Percentiles rank a stretch among this genome's conserved stretches.
Evolutionary conservation across 2,329 filamentous ascomycete species (phyloP).

Genomic region (Colletotrichum sp.): DNA sequence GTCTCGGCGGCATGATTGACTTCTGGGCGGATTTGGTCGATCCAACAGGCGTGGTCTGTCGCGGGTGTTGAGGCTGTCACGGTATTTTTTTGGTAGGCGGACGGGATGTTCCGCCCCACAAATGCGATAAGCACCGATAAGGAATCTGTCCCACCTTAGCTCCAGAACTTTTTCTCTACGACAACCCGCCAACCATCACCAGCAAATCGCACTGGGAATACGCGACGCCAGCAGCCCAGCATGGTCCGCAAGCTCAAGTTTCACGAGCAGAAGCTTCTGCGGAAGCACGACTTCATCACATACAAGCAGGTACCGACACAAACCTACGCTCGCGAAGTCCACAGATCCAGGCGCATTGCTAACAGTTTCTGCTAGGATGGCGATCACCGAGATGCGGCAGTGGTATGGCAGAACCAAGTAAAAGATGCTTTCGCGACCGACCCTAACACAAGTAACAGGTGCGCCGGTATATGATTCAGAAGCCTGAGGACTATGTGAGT

Average conservation of each 20-base stretch:
- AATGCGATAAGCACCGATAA: slow-evolving; percentile 18
- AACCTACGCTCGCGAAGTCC: neutral
- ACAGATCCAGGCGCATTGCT: neutral
- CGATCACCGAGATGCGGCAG: slow-evolving; percentile 73
- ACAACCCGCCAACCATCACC: neutral
- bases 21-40: neutral
- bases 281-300: slow-evolving; percentile 90
- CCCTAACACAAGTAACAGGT: neutral
- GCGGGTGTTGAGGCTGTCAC: slow-evolving; percentile 20
- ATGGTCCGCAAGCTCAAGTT: slow-evolving; percentile 98
- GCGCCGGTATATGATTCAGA: slow-evolving; percentile 82
- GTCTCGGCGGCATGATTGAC: slow-evolving; percentile 43
- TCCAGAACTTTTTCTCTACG: slow-evolving; percentile 7
- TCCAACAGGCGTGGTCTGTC: slow-evolving; percentile 12
- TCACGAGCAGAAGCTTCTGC: slow-evolving; percentile 95
- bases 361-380: slow-evolving; percentile 9
- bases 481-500: slow-evolving; percentile 77
- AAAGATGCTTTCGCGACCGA: neutral
- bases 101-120: slow-evolving; percentile 21
- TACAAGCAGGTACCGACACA: slow-evolving; percentile 62
- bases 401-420: slow-evolving; percentile 39
- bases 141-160: slow-evolving; percentile 14
- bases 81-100: slow-evolving; percentile 20
- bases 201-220: neutral
- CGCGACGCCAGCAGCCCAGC: slow-evolving; percentile 28